phyloP scores from a whole-genome alignment of 148 eudicot genomes.

The Dysphania ambrosioides region DNA sequence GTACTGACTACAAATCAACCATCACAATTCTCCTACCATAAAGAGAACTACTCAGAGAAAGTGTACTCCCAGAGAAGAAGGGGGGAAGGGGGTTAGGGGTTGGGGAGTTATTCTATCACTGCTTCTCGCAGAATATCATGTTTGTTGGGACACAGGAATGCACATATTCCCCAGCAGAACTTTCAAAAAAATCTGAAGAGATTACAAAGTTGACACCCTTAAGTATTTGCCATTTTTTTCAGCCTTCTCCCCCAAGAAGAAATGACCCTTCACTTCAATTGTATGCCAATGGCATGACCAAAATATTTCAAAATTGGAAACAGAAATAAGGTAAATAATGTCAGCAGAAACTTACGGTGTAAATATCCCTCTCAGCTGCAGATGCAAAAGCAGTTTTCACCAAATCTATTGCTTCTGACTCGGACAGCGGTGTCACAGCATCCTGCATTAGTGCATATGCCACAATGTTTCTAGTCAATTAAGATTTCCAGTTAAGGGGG shows the following conservation, averaged over 20 bases:
- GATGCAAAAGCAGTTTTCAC: constrained; percentile 96
- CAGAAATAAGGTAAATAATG: not conserved
- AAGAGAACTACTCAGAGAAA: not conserved
- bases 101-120: not conserved
- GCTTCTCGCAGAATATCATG: not conserved
- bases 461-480: constrained; percentile 13
- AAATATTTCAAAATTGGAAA: not conserved
- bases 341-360: constrained; percentile 60
- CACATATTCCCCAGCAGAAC: not conserved
- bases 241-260: not conserved
- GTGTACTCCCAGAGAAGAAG: too few relatives aligned
- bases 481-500: not conserved
- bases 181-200: not conserved
- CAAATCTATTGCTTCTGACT: constrained; percentile 87
- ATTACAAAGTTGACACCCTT: too few relatives aligned
- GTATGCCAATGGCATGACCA: not conserved
- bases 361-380: constrained; percentile 96
- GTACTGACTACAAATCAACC: not conserved
- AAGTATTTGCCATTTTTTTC: not conserved
- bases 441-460: constrained; percentile 48
- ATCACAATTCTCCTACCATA: not conserved
- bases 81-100: too few relatives aligned
- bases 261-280: not conserved
- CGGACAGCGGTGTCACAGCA: constrained; percentile 90
- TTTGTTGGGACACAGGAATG: not conserved